Base-by-base conservation (phyloP, 2,329 filamentous ascomycete genomes). In the Claviceps citrina region DNA sequence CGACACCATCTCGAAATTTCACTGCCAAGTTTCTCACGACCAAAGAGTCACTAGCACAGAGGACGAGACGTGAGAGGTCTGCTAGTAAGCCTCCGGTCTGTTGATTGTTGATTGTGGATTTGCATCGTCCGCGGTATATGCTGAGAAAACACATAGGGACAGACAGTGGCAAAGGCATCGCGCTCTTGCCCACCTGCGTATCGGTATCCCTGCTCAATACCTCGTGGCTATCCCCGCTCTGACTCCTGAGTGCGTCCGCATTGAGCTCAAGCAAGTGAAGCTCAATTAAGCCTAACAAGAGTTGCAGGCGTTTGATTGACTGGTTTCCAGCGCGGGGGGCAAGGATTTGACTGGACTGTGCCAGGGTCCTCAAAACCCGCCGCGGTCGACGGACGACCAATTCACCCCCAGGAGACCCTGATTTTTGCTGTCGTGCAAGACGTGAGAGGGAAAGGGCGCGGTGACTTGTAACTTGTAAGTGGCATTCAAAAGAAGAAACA, bases 211-310 rank as follows among this genome's bases (percentile, higher is more conserved):
- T n/a, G 15, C 20, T 28, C 28, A 26, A n/a, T 13, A 28, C 9
- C 32, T 25, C 12, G 7, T 12, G n/a, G 32, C 32, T n/a, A n/a
- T 15, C 19, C 32, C 32, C 26, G 26, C 26, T n/a, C n/a, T n/a
- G n/a, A n/a, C n/a, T n/a, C 10, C 12, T 27, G 5, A 22, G 10
- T 5, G 5, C 31, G 13, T n/a, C 16, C 9, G n/a, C 15, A 5
- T 18, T 36, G 20, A 7, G 19, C 7, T n/a, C 34, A n/a, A 13
- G 16, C 34, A 24, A 36, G 34, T n/a, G n/a, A n/a, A n/a, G n/a
- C n/a, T n/a, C n/a, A 32, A 39, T 32, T 20, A 39, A 38, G 28
- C 28, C 28, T 22, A 18, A 38, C 36, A 38, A 31, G 36, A 31
- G 36, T 25, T 13, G 27, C 12, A 39, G n/a, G 37, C 30, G 15